Base-by-base conservation (phyloP, 805 yeast species). In the Yarrowia bubula region DNA sequence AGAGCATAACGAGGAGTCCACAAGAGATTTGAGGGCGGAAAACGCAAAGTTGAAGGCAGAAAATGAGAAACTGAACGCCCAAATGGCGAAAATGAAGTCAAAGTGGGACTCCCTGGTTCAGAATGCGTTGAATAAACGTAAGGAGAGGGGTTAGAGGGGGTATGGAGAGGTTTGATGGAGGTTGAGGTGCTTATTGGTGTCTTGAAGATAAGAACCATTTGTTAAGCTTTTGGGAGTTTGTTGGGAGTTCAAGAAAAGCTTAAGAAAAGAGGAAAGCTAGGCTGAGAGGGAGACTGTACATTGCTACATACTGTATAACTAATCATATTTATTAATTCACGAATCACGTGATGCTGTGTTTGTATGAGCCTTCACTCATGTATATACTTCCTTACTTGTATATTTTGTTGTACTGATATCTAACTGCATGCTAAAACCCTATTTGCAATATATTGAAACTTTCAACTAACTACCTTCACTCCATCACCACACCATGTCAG, bases 31-130 rank as follows among this genome's bases (percentile, higher is more conserved):
- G 22, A 11, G 50, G 22, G 35, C 17, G 3, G 77, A 74, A 62
- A 65, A 80, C n/a, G 81, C 79, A 22, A 68, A 70, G 9, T 64
- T 79, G 14, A 65, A 70, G 37, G 75, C 75, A 58, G 84, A 80
- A 51, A 80, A 79, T 67, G 76, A 74, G 51, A 81, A 81, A 53
- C 73, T 85, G 65, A 82, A 82, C 58, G 77, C 77, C 51, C 86
- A 86, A 69, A 80, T 79, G 5, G 77, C 78, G 2, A 81, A 82
- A 65, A 73, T 86, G 63, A 84, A 83, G 67, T 83, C 83, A 66
- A 74, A 89, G 41, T 87, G 91, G 91, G 85, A 86, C 69, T 83
- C 81, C 22, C 74, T 87, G 33, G 87, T 86, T 18, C 87, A 86
- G 70, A 83, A 85, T 68, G 90, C 90, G 1, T 78, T 85, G 65